Evolutionary conservation across 805 yeast genomes (phyloP), one percentile per base, ranked within the genome.

Genomic region (Citeromyces matritensis): DNA sequence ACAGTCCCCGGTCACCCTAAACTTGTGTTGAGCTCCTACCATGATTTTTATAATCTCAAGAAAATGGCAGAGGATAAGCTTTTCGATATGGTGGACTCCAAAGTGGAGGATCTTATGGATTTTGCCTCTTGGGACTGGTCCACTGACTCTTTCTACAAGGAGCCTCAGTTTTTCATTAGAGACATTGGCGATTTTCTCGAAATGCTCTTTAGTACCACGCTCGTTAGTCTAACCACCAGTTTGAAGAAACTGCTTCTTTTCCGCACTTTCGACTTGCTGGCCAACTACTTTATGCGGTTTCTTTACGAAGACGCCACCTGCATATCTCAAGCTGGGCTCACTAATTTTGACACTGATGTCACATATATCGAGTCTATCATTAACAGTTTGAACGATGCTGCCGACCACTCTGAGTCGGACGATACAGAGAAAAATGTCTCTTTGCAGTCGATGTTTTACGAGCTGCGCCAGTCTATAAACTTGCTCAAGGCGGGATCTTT

Each of bases 61-160:
- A 71, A 72, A 45, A 57, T 60, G 38, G 84, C 95, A 0, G 96
- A 88, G 51, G 70, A 71, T 26, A 73, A 82, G 29, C 66, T 91
- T 37, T 85, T 86, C 48, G 72, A 73, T 35, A 65, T 84, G 63
- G 83, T 91, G 35, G 94, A 88, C 47, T 63, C 67, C 25, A 81
- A 81, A 40, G 75, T 88, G 26, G 69, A 71, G 35, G 88, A 77
- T 52, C 69, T 88, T 40, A 58, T 88, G 40, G 95, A 81, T 35
- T 69, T 81, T 56, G 79, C 83, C 15, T 93, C 82, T 39, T 81
- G 82, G 53, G 82, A 85, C 46, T 88, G 96, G 95, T 52, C 58
- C 12, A 65, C 86, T 0, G 57, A 52, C 3, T 45, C 42, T 7
- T 42, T 60, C 9, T 68, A 70, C 39, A 49, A 43, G 1, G 80